Conservation (phyloP, 2,329 filamentous ascomycete species). For the Nothophoma quercina region DNA sequence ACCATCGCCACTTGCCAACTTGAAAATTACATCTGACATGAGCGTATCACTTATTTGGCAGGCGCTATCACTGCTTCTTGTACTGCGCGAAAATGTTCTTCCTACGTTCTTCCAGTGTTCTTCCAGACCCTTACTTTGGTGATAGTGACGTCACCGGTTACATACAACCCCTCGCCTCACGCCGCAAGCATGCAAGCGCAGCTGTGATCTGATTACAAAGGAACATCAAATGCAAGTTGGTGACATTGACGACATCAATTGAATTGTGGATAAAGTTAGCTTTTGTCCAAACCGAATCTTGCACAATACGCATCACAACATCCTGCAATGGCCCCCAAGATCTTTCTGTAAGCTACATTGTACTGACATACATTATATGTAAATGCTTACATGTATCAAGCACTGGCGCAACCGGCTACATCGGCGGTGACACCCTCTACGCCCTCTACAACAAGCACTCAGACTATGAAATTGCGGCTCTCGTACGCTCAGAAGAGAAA, state of each 20-base stretch:
- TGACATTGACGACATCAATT: background rate
- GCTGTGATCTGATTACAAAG: constrained; percentile 3
- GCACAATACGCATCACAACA: no score
- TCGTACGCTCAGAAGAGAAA: constrained; percentile 55
- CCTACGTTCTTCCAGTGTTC: background rate
- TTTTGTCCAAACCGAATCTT: no score
- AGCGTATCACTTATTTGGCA: background rate
- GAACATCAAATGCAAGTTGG: background rate
- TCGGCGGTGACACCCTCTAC: constrained; percentile 53
- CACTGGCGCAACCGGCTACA: constrained; percentile 40
- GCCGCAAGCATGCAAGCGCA: background rate
- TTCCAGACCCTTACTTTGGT: background rate
- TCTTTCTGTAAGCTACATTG: constrained; percentile 28
- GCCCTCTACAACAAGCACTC: constrained; percentile 54
- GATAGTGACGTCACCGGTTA: constrained; percentile 14
- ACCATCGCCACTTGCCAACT: no score
- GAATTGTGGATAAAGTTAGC: background rate
- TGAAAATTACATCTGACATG: no score
- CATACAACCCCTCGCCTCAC: background rate
- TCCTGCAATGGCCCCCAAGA: constrained; percentile 29
- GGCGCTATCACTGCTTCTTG: background rate
- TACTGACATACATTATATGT: background rate
- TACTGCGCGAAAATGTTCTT: constrained; percentile 6
- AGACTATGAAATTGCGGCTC: constrained; percentile 55
- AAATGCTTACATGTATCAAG: constrained; percentile 16